Evolutionary conservation across 2,329 filamentous ascomycete genomes (phyloP), one percentile per base, ranked within the genome.

Genomic region (Aspergillus ochraceus): DNA sequence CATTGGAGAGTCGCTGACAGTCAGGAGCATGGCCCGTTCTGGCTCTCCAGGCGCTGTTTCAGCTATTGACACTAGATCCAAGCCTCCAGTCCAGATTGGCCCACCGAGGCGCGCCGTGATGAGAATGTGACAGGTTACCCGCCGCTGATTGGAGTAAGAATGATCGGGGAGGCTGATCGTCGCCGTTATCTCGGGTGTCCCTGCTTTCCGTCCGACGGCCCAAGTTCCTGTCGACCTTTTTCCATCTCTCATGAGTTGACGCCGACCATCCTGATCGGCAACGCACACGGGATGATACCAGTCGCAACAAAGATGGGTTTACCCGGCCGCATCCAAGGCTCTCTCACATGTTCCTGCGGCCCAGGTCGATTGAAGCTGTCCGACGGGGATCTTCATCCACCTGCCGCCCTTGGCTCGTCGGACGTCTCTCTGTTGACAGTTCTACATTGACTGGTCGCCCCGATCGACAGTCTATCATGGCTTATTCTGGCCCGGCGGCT

Each of bases 171-270:
- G 11, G 52, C 26, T 9, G 53, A 55, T 55, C 39, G 53, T 47
- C 53, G 14, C 53, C 53, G 53, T 55, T 47, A 55, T 55, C 53
- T 55, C 53, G 42, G 53, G 53, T 30, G 29, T 29, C 53, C 32
- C 24, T 42, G 42, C 12, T 24, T 14, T 36, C 8, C 24, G 50
- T 36, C 26, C 26, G 26, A n/a, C 50, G n/a, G 50, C n/a, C 6
- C 50, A 36, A 50, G 49, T 32, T 9, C n/a, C 50, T 20, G 36
- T 42, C 36, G 9, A 30, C 50, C 30, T 30, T 36, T 19, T 30
- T 30, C 26, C 50, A 39, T 24, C 30, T 39, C 19, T 22, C 36
- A 42, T 42, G 17, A n/a, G 36, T 29, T 36, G 22, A 42, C 52
- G 52, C 20, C 30, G 22, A 6, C 6, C 30, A 54, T 14, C 10